Percentiles rank a stretch among this genome's conserved stretches.
Conservation (phyloP, 176 grass and related monocot genomes). For the Zea mays region Zm-B73-REFERENCE-NAM-5.0 NC_050105.1:66153501-66154000, state of each 20-base stretch:
- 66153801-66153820: slow-evolving; percentile 21
- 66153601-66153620: background rate
- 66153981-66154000: background rate
- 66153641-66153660: slow-evolving; percentile 23
- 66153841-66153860: background rate
- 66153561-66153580: background rate
- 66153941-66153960: background rate
- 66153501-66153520: background rate
- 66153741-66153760: slow-evolving; percentile 94
- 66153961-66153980: background rate
- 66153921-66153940: background rate
- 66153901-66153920: background rate
- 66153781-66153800: slow-evolving; percentile 38
- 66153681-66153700: slow-evolving; percentile 90
- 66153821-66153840: background rate
- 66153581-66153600: background rate
- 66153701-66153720: slow-evolving; percentile 93
- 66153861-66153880: background rate
- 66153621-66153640: slow-evolving; percentile 1
- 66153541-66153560: slow-evolving; percentile 4
- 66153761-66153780: slow-evolving; percentile 92
- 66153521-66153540: background rate
- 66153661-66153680: slow-evolving; percentile 54
- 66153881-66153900: background rate
- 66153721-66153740: slow-evolving; percentile 95